Conservation (phyloP, 2,329 filamentous ascomycete genomes). For the Pyrenochaeta sp. region DNA sequence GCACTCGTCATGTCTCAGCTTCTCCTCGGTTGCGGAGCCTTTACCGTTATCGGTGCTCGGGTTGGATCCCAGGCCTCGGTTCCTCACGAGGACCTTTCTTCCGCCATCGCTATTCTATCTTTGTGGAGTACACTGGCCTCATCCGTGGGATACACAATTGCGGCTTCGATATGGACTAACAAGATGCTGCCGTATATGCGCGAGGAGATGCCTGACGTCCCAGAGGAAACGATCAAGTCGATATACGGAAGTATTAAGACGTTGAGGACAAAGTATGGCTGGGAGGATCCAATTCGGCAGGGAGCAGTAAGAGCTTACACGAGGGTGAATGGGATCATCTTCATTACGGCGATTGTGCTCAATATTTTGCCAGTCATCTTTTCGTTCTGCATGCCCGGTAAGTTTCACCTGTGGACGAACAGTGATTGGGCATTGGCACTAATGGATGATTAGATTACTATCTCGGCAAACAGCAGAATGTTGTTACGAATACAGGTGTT, state of each 20-base stretch:
- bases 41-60: constrained; percentile 53
- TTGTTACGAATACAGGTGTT: constrained; percentile 30
- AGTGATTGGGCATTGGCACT: neutral
- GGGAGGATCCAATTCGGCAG: constrained; percentile 47
- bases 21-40: constrained; percentile 49
- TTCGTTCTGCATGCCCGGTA: constrained; percentile 51
- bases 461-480: constrained; percentile 36
- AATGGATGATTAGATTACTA: constrained; percentile 37
- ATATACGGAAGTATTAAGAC: constrained; percentile 50
- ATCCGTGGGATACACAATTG: constrained; percentile 51
- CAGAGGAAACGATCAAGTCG: constrained; percentile 30
- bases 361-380: constrained; percentile 46
- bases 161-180: constrained; percentile 51
- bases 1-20: constrained; percentile 47
- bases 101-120: constrained; percentile 50
- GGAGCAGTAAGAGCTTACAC: constrained; percentile 52
- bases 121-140: constrained; percentile 54
- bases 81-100: constrained; percentile 54
- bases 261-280: constrained; percentile 42
- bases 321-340: constrained; percentile 49
- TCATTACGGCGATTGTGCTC: constrained; percentile 42
- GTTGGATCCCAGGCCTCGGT: constrained; percentile 55
- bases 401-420: neutral
- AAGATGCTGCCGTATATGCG: constrained; percentile 49
- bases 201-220: constrained; percentile 38